Conservation (phyloP, 305 asterid genomes). For the Solanum hybrid region DNA sequence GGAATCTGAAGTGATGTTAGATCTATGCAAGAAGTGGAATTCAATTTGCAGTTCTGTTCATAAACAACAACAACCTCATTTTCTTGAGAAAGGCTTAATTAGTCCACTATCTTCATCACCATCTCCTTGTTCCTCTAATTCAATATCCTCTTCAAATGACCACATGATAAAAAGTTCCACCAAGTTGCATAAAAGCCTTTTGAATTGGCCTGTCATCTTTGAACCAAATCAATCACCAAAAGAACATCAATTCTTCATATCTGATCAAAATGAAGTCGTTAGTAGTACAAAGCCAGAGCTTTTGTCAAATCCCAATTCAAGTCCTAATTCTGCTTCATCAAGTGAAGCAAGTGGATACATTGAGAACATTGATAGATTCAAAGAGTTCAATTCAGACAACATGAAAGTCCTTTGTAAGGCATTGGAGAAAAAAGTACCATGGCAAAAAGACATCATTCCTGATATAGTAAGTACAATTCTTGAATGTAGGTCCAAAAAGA, state of each 20-base stretch:
- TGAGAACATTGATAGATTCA: slow-evolving; percentile 26
- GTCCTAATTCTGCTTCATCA: slow-evolving; percentile 94
- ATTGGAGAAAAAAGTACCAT: slow-evolving; percentile 56
- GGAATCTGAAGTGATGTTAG: neutral
- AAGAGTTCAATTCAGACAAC: slow-evolving; percentile 32
- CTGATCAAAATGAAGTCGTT: slow-evolving; percentile 10
- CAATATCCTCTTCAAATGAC: slow-evolving; percentile 29
- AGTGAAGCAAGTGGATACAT: slow-evolving; percentile 77
- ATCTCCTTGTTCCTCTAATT: slow-evolving; percentile 67
- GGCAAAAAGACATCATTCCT: slow-evolving; percentile 47
- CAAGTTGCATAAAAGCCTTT: slow-evolving; percentile 28
- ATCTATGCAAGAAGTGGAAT: slow-evolving; percentile 13
- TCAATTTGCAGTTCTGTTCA: slow-evolving; percentile 9
- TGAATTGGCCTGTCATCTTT: slow-evolving; percentile 43
- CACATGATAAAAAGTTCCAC: slow-evolving; percentile 12
- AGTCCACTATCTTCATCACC: slow-evolving; percentile 34
- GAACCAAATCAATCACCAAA: slow-evolving; percentile 25
- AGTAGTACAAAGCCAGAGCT: slow-evolving; percentile 47
- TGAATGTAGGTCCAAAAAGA: slow-evolving; percentile 46
- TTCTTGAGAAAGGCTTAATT: slow-evolving; percentile 41
- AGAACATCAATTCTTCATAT: slow-evolving; percentile 32
- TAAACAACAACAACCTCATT: slow-evolving; percentile 20
- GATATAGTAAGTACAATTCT: slow-evolving; percentile 46
- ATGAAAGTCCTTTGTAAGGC: slow-evolving; percentile 32
- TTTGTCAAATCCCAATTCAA: slow-evolving; percentile 78